Conservation (phyloP, 129 eudicot species). For the Rutidosis leptorrhynchoides region DNA sequence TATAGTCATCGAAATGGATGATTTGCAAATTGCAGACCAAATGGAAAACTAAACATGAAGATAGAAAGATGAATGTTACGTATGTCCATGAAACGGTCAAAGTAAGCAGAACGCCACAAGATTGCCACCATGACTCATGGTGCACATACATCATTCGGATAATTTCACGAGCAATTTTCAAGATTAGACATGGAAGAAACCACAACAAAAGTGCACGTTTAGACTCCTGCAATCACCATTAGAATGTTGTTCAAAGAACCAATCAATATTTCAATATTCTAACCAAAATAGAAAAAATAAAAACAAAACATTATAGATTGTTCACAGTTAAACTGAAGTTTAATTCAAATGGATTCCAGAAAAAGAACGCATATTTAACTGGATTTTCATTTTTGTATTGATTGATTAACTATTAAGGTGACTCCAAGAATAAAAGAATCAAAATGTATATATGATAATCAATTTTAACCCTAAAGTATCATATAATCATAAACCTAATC, state of each 20-base stretch:
- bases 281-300: no score
- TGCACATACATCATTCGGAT: conserved; percentile 51
- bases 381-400: not conserved
- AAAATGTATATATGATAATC: not conserved
- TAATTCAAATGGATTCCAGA: not conserved
- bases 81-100: conserved; percentile 64
- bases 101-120: conserved; percentile 40
- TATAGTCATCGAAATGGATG: conserved; percentile 77
- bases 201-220: conserved; percentile 48
- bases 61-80: conserved; percentile 45
- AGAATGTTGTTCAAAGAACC: not conserved
- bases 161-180: conserved; percentile 66
- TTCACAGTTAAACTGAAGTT: not conserved
- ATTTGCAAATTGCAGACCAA: conserved; percentile 74
- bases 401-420: not conserved
- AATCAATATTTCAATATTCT: no score
- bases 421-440: not conserved
- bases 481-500: not conserved
- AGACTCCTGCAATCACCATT: conserved; percentile 44
- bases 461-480: not conserved
- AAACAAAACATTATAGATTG: not conserved
- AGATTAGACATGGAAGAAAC: conserved; percentile 65
- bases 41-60: conserved; percentile 71
- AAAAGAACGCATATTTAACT: not conserved
- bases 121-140: conserved; percentile 61